Conservation (phyloP, 441 rosid genomes). For the Corymbia citriodora region DNA sequence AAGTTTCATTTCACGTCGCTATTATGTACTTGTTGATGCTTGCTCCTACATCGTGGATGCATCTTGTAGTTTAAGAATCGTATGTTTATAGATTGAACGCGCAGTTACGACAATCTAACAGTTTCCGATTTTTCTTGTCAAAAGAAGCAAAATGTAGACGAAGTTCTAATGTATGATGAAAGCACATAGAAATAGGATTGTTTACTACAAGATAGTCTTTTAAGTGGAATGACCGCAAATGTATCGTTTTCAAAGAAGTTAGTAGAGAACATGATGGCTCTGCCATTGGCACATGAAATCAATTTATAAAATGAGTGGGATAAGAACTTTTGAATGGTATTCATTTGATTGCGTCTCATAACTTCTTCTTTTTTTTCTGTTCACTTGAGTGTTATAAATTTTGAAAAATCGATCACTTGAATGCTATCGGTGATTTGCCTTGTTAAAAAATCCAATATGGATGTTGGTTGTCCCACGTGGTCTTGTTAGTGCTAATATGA, state of each 20-base stretch:
- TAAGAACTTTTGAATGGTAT: no score
- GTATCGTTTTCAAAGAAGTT: background rate
- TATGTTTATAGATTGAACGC: background rate
- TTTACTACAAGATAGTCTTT: background rate
- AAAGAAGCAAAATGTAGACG: background rate
- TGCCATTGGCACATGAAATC: background rate
- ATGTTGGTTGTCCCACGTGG: no score
- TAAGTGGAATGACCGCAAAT: background rate
- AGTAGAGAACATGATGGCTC: background rate
- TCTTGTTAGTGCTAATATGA: no score
- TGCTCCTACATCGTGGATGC: background rate
- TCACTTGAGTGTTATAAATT: no score
- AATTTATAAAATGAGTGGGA: background rate
- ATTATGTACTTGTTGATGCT: background rate
- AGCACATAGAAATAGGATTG: background rate
- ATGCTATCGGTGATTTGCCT: no score
- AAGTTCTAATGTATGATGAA: background rate
- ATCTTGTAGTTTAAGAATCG: background rate
- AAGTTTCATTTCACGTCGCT: background rate
- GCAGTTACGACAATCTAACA: background rate
- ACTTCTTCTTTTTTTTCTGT: no score
- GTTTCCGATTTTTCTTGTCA: background rate
- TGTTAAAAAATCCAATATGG: no score
- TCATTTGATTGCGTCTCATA: no score
- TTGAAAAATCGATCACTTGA: no score